phyloP scores from a whole-genome alignment of 371 early-diverging fungal species.

The Circinella umbellata region DNA sequence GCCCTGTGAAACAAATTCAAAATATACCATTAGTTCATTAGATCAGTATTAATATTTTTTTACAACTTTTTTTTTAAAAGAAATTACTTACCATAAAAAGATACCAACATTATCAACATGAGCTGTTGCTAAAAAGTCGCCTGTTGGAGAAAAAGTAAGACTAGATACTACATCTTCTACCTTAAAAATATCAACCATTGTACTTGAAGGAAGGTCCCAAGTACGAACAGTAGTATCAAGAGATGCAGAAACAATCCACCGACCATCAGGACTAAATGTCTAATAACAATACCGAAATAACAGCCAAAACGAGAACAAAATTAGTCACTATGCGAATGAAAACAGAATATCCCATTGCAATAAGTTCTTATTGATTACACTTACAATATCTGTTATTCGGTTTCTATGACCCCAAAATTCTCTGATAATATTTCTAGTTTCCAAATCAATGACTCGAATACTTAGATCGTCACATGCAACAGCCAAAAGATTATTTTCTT shows the following conservation, averaged over 20 bases:
- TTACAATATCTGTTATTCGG: slow-evolving; percentile 86
- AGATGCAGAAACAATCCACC: slow-evolving; percentile 88
- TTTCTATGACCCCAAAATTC: slow-evolving; percentile 88
- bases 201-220: slow-evolving; percentile 94
- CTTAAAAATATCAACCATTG: slow-evolving; percentile 84
- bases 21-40: not conserved
- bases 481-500: slow-evolving; percentile 82
- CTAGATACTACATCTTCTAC: slow-evolving; percentile 82
- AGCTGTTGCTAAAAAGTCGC: slow-evolving; percentile 91
- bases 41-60: too few relatives aligned
- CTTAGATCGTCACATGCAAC: slow-evolving; percentile 84
- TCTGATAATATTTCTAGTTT: slow-evolving; percentile 81
- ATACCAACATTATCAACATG: slow-evolving; percentile 92
- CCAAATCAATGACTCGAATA: slow-evolving; percentile 87
- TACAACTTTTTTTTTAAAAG: not conserved
- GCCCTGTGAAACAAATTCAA: slow-evolving; percentile 38
- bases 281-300: slow-evolving; percentile 21
- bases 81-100: slow-evolving; percentile 76
- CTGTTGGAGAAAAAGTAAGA: slow-evolving; percentile 86
- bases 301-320: too few relatives aligned
- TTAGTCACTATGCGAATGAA: too few relatives aligned
- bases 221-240: slow-evolving; percentile 89
- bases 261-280: slow-evolving; percentile 90
- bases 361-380: not conserved
- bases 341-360: too few relatives aligned